A percentile compares a stretch with the other conserved stretches of the same genome.
Conservation (phyloP, 1,284 basidiomycete species). For the Wolfiporia cocos region DNA sequence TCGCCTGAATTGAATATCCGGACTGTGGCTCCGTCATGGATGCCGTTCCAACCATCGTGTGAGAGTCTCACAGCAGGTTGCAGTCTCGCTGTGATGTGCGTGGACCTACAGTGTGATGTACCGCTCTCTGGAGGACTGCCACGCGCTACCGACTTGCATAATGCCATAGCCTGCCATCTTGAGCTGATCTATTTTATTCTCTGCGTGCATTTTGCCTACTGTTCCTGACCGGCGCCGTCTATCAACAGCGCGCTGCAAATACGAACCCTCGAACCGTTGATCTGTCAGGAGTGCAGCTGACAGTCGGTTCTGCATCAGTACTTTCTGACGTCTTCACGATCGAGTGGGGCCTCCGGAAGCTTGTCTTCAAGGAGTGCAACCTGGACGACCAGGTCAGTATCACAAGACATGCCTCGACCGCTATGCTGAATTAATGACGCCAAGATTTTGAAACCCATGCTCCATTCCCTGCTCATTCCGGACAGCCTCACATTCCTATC, state of each 20-base stretch:
- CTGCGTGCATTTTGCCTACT: too few species aligned
- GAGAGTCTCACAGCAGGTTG: too few species aligned
- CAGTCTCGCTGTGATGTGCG: too few species aligned
- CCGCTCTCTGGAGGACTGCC: too few species aligned
- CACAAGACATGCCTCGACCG: background rate
- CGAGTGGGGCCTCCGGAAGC: conserved; percentile 83
- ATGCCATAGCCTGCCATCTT: too few species aligned
- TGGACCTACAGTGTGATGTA: too few species aligned
- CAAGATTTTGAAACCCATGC: conserved; percentile 81
- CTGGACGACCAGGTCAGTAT: conserved; percentile 68
- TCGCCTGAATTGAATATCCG: too few species aligned
- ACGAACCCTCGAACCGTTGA: conserved; percentile 65
- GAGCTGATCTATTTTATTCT: too few species aligned
- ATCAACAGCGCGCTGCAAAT: conserved; percentile 41
- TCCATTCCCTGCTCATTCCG: conserved; percentile 87
- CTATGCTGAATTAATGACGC: background rate
- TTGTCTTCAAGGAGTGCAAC: conserved; percentile 77
- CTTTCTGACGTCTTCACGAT: conserved; percentile 86
- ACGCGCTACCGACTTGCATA: too few species aligned
- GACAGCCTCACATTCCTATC: conserved; percentile 80
- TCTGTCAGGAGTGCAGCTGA: conserved; percentile 73
- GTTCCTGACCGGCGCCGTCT: background rate
- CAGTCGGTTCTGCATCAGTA: conserved; percentile 63
- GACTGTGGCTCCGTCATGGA: too few species aligned
- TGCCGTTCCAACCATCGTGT: too few species aligned